Base-by-base conservation (phyloP, 2,329 filamentous ascomycete genomes). In the Trichoderma sp. region DNA sequence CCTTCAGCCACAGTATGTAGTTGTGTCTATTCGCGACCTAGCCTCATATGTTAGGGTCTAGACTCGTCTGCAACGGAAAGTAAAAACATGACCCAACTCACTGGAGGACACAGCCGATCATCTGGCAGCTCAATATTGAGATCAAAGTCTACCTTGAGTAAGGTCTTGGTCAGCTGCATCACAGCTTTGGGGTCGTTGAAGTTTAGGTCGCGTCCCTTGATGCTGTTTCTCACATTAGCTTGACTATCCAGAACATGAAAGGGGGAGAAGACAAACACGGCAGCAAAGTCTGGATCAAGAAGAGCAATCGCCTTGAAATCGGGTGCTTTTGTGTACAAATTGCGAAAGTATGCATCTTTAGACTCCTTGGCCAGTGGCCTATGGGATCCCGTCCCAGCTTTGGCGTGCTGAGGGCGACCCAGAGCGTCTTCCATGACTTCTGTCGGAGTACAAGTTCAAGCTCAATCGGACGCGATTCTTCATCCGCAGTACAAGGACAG, bases 1-100 rank as follows among this genome's bases (percentile, higher is more conserved):
- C 88, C 80, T 97, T 95, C 1, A 98, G 86, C 95, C 95, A 98
- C 9, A 95, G 86, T 24, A 98, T 91, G 82, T 99, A 99, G 81
- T 96, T 97, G 83, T 97, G 92, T 67, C 95, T 91, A 76, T 90
- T 90, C 0, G 89, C 88, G 2, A 91, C 87, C 89, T 89, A 29
- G 63, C 6, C 12, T 56, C 77, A 7, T 33, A 3, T 29, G 5
- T 68, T 29, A n/a, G 71, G 74, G 24, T 24, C 66, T 8, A 6
- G 38, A 1, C 27, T 31, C 62, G 6, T 6, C 31, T 45, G 4
- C 31, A 24, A 4, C 67, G n/a, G 5, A 50, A 3, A 64, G 5
- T 6, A 29, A 27, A n/a, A 71, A n/a, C 11, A 11, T 16, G 56
- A 2, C 7, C 8, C 4, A 29, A 71, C 87, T 80, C 82, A 97